Evolutionary conservation across 148 eudicot genomes (phyloP).

Genomic region (Selenicereus undatus): DNA sequence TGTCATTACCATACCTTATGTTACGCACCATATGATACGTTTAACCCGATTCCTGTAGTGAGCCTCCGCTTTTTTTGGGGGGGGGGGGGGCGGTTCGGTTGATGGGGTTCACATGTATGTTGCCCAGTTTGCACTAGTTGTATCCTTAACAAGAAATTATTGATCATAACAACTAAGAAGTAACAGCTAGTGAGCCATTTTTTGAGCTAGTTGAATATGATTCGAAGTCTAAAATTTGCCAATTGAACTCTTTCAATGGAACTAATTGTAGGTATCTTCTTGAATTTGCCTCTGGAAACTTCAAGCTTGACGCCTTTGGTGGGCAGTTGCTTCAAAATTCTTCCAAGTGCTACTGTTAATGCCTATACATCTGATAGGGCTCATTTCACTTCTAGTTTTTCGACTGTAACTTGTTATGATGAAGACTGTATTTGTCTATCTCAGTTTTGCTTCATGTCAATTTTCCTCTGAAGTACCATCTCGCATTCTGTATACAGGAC

Average conservation of each 20-base stretch:
- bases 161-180: no score
- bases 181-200: no score
- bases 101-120: no score
- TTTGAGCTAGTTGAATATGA: no score
- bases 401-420: neutral
- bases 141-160: no score
- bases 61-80: no score
- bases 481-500: conserved; percentile 43
- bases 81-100: no score
- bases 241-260: neutral
- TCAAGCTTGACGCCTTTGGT: neutral
- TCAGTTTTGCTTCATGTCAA: neutral
- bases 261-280: neutral
- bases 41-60: no score
- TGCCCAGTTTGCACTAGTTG: no score
- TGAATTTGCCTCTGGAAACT: neutral
- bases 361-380: neutral
- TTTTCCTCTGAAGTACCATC: conserved; percentile 1
- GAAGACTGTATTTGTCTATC: neutral
- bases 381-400: neutral
- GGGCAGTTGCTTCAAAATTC: neutral
- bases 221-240: no score
- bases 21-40: no score
- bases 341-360: neutral
- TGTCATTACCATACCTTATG: no score